Base-by-base conservation (phyloP, 345 rosid genomes). In the Heritiera littoralis region DNA sequence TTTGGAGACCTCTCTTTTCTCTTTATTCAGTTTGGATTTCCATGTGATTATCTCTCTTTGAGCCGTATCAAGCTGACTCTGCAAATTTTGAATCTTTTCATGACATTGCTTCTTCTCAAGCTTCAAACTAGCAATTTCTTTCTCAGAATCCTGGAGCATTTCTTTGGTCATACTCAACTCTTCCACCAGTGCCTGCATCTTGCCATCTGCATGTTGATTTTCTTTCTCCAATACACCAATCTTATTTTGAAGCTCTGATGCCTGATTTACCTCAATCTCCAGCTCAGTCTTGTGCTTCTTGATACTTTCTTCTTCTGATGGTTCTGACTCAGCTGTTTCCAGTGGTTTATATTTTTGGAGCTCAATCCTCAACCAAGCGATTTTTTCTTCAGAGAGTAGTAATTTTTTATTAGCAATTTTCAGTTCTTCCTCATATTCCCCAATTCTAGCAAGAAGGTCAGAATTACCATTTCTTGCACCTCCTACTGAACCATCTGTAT, bases 161-260 rank as follows among this genome's bases (percentile, higher is more conserved):
- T 84, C 90, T 78, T 75, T 91, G n/a, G 91, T 80, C 59, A 76
- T 69, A 77, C 88, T 86, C 79, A 90, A 88, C 81, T 92, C 95
- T 80, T 89, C 90, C 72, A 77, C 83, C 81, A 90, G 72, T 67
- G 80, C 63, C 73, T 65, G 63, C 75, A 78, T 74, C 79, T 83
- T 88, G 75, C 74, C 65, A 51, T 74, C 84, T 8, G 64, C 40
- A 38, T 81, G 76, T 64, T 32, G 54, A 52, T 77, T 61, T 61
- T 74, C 87, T 74, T 75, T 79, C 83, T 84, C 82, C 68, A 74
- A 20, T 14, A 79, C 64, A 8, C 51, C 77, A 83, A 59, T 59
- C 52, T 63, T 83, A 68, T 79, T 46, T 69, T 11, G 73, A 83
- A 75, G 84, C 80, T 67, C 83, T 59, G 78, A 49, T 11, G 67